Conservation (phyloP, 2,329 filamentous ascomycete genomes). For the Juglanconis juglandina region DNA sequence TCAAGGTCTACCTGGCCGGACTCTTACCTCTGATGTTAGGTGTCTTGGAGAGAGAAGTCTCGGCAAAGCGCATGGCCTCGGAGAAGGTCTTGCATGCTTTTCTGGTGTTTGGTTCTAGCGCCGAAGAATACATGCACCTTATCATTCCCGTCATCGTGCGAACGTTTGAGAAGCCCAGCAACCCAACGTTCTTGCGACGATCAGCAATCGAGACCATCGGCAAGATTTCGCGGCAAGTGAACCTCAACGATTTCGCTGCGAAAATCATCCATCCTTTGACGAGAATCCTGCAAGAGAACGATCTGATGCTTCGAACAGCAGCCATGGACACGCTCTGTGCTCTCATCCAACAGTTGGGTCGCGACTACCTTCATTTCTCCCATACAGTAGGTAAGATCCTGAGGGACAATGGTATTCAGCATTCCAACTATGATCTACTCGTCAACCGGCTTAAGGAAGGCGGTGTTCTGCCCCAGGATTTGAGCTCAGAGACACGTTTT, state of each 20-base stretch:
- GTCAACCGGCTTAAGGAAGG: slow-evolving; percentile 92
- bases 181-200: slow-evolving; percentile 76
- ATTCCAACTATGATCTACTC: slow-evolving; percentile 88
- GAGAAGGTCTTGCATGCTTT: slow-evolving; percentile 93
- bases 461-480: slow-evolving; percentile 89
- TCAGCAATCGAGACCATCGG: slow-evolving; percentile 92
- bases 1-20: slow-evolving; percentile 90
- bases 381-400: slow-evolving; percentile 88
- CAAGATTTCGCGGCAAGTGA: slow-evolving; percentile 91
- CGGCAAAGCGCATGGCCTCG: slow-evolving; percentile 72
- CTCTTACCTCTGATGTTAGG: slow-evolving; percentile 91
- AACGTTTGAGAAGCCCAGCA: slow-evolving; percentile 85
- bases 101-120: slow-evolving; percentile 89
- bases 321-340: slow-evolving; percentile 93
- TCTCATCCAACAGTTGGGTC: slow-evolving; percentile 90
- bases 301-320: slow-evolving; percentile 70
- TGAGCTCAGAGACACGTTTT: slow-evolving; percentile 82
- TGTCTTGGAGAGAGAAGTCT: slow-evolving; percentile 81
- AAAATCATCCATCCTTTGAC: slow-evolving; percentile 94
- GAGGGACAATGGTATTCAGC: slow-evolving; percentile 74
- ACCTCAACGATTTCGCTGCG: slow-evolving; percentile 93
- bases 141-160: slow-evolving; percentile 94
- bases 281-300: slow-evolving; percentile 71
- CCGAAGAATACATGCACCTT: slow-evolving; percentile 98
- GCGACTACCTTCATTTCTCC: slow-evolving; percentile 92